Evolutionary conservation across 345 rosid genomes (phyloP).

Genomic region (Luvunga scandens): DNA sequence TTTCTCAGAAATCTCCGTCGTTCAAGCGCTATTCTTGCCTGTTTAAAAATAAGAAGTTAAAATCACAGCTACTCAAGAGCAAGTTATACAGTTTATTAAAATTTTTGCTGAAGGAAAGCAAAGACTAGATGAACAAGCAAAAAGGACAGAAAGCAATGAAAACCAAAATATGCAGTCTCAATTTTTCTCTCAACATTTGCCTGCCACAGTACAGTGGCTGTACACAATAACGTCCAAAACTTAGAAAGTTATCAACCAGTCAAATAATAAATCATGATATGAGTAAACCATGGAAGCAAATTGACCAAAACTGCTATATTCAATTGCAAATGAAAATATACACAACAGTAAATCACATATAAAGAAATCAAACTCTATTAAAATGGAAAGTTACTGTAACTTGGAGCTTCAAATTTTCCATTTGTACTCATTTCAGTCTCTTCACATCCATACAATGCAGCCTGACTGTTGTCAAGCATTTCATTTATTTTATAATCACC

Average conservation of each 20-base stretch:
- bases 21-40: constrained; percentile 99
- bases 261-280: not conserved
- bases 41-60: constrained; percentile 23
- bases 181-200: not conserved
- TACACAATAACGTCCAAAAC: not conserved
- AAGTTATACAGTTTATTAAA: not conserved
- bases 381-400: not conserved
- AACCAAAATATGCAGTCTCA: not conserved
- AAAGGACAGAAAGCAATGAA: not conserved
- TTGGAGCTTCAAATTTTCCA: not conserved
- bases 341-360: not conserved
- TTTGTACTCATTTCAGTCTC: not conserved
- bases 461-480: not conserved
- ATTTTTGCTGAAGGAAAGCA: not conserved
- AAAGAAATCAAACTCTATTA: not conserved
- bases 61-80: constrained; percentile 7
- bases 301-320: not conserved
- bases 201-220: not conserved
- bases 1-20: constrained; percentile 87
- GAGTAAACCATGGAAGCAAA: not conserved
- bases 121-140: not conserved
- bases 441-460: not conserved
- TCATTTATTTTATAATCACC: not conserved
- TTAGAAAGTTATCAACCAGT: not conserved
- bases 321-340: not conserved